A percentile compares a stretch with the other conserved stretches of the same genome.
Conservation (phyloP, 768 basidiomycete genomes). For the Infundibulicybe gibba region DNA sequence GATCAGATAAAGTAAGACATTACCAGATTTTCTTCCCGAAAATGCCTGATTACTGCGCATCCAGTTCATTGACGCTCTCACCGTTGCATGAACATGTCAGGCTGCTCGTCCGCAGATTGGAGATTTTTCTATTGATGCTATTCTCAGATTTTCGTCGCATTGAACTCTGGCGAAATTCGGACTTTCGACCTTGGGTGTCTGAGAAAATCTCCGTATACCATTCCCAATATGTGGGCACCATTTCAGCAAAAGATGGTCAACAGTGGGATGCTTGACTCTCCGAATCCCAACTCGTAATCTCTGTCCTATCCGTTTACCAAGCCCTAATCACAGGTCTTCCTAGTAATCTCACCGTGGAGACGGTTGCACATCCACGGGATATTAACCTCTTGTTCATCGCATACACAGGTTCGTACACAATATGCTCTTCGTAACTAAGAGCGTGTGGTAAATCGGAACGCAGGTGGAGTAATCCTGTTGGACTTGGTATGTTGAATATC, state of each 20-base stretch:
- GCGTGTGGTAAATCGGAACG: too few relatives aligned
- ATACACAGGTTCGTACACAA: slow-evolving; percentile 56
- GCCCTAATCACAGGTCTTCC: slow-evolving; percentile 1
- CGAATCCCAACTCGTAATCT: slow-evolving; percentile 28
- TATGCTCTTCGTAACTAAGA: not conserved
- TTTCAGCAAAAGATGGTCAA: slow-evolving; percentile 57
- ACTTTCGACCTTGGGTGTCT: slow-evolving; percentile 76
- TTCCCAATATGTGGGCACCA: slow-evolving; percentile 74
- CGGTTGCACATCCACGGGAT: slow-evolving; percentile 68
- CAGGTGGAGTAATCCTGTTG: slow-evolving; percentile 59
- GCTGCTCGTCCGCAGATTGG: slow-evolving; percentile 7
- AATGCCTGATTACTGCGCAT: slow-evolving; percentile 1
- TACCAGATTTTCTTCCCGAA: not conserved
- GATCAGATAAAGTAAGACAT: slow-evolving; percentile 41
- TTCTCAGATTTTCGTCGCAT: slow-evolving; percentile 42
- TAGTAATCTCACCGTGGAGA: slow-evolving; percentile 54
- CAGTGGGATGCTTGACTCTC: slow-evolving; percentile 33
- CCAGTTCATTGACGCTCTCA: slow-evolving; percentile 57
- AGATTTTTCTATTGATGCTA: too few relatives aligned
- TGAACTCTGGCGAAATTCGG: slow-evolving; percentile 55
- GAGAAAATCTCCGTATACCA: slow-evolving; percentile 59
- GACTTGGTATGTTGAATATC: slow-evolving; percentile 44
- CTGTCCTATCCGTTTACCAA: not conserved
- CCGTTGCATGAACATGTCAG: slow-evolving; percentile 73
- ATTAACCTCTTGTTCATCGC: slow-evolving; percentile 69